Conservation (phyloP, 164 flowering plant genomes). For the Magnolia sinica region DNA sequence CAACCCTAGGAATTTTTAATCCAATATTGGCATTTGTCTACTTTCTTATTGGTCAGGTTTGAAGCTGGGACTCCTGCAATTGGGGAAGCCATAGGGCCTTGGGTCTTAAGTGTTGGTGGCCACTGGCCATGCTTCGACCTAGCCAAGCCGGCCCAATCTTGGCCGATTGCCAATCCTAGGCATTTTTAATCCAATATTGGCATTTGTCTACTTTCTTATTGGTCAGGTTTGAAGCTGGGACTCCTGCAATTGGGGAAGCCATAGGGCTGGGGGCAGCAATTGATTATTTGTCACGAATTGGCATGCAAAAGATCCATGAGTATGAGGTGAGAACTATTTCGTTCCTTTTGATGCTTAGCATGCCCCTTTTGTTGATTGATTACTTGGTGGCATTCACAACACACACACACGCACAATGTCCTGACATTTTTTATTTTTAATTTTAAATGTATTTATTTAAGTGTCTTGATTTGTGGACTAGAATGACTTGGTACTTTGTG, state of each 20-base stretch:
- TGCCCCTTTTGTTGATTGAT: no score
- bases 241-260: constrained; percentile 97
- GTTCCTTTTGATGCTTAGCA: not conserved
- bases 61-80: constrained; percentile 99
- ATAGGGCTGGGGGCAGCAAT: constrained; percentile 94
- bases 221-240: constrained; percentile 96
- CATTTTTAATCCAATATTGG: not conserved
- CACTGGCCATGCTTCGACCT: no score
- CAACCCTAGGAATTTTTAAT: not conserved
- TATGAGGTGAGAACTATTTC: constrained; percentile 56
- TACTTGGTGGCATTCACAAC: no score
- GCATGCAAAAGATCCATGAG: constrained; percentile 91
- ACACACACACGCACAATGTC: no score
- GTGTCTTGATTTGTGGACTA: no score
- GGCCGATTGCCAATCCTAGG: not conserved
- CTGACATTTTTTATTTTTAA: no score
- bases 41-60: constrained; percentile 46
- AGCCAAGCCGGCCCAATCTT: no score
- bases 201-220: not conserved
- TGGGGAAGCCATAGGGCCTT: constrained; percentile 29
- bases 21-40: not conserved
- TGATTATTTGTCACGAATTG: constrained; percentile 81
- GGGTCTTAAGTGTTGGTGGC: no score
- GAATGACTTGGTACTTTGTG: no score
- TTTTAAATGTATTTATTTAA: no score